Percentiles rank a stretch among this genome's conserved stretches.
These are phyloP conservation scores for Delitschia confertaspora DNA, from an alignment of 495 filamentous ascomycete genomes.

Conservation along the genomic window DNA sequence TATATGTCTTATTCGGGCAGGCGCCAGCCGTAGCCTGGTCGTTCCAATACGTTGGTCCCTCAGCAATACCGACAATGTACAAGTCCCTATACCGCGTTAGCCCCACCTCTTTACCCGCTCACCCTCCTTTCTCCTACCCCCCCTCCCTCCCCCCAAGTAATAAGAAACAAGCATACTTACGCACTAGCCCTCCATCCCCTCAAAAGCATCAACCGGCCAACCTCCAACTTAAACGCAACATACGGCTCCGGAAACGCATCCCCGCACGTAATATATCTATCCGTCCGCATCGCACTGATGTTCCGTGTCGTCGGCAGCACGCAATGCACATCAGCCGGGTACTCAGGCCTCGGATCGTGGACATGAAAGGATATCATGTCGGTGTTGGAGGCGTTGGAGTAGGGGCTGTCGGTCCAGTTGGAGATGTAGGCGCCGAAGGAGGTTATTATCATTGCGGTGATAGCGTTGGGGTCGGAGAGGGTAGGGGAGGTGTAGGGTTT, in stretches of 20 bases:
- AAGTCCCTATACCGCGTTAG: background rate
- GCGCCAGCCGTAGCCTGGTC: background rate
- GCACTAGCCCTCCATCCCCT: background rate
- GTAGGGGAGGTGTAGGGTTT: background rate
- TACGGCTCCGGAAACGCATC: too few relatives aligned
- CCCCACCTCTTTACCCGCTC: background rate
- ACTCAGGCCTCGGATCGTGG: background rate
- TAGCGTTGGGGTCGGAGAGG: constrained; percentile 6
- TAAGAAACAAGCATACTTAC: too few relatives aligned
- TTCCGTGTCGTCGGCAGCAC: too few relatives aligned
- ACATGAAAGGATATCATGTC: constrained; percentile 8
- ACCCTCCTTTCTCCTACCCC: background rate
- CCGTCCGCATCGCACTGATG: too few relatives aligned
- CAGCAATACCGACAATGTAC: constrained; percentile 2
- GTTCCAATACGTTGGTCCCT: background rate
- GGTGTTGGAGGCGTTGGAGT: background rate
- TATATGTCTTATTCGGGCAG: background rate
- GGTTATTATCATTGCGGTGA: too few relatives aligned
- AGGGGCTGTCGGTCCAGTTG: background rate
- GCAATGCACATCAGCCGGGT: constrained; percentile 3
- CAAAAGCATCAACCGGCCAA: background rate
- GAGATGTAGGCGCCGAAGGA: constrained; percentile 11
- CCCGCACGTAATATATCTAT: too few relatives aligned
- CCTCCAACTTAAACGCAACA: constrained; percentile 3
- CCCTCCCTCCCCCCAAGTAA: background rate